Base-by-base conservation (phyloP, 768 basidiomycete genomes). In the Trametes gibbosa region DNA sequence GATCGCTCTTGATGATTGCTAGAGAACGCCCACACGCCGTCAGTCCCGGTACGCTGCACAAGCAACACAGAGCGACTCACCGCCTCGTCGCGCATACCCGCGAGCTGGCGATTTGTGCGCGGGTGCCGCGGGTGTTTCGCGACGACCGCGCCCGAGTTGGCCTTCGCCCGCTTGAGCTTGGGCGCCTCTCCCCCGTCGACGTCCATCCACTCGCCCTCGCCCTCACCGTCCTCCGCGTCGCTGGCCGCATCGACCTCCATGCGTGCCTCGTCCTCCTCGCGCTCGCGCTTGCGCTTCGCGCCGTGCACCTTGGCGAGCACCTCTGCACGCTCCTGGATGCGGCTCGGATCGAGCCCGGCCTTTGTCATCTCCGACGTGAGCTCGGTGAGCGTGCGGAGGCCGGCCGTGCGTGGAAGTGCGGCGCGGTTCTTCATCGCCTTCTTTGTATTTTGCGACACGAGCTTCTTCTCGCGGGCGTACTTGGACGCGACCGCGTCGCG, bases 321-420 rank as follows among this genome's bases (percentile, higher is more conserved):
- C 67, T 81, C 81, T 6, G 95, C 97, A n/a, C 95, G 87, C 61
- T 92, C 91, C 72, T 94, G 83, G 65, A 99, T 86, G 50, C 82
- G 82, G 63, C 87, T 88, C 5, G 97, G 90, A 71, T 99, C 91
- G 64, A 92, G 81, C 0, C 97, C 97, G 16, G 91, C 92, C 66
- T 85, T 85, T n/a, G 88, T 90, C 72, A 98, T 74, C 70, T 85
- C 89, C 12, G 80, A 74, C 24, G 91, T 86, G 66, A 98, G 84
- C 70, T 96, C 92, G 39, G 76, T 74, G 69, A 90, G 70, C 73
- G 84, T 77, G 50, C 85, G 79, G 55, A 84, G 77, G 74, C 90
- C 74, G 70, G 87, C 78, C 76, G 84, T 96, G 69, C 86, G 90
- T 42, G 82, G 96, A 25, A 87, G 81, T 56, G 81, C 81, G n/a